Evolutionary conservation across 768 basidiomycete species (phyloP).

Genomic region (Glaciozyma antarctica): DNA sequence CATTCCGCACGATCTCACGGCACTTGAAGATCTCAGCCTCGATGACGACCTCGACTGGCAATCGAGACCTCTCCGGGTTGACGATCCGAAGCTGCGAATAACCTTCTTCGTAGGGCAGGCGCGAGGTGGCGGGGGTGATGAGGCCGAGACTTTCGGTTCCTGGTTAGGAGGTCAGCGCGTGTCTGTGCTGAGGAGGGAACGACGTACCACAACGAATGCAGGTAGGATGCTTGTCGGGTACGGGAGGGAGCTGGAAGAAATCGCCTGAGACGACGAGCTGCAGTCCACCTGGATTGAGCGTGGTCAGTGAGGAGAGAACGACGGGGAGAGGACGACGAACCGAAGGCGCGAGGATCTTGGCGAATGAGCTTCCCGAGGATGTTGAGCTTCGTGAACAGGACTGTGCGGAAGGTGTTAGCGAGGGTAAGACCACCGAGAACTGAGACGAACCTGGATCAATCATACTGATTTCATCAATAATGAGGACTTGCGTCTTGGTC

Average conservation of each 20-base stretch:
- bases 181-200: background rate
- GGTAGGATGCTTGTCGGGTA: conserved; percentile 28
- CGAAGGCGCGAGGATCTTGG: conserved; percentile 36
- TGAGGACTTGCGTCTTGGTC: conserved; percentile 33
- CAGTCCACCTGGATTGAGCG: conserved; percentile 1
- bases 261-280: conserved; percentile 41
- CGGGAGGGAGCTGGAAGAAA: conserved; percentile 44
- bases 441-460: conserved; percentile 28
- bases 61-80: background rate
- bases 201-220: conserved; percentile 22
- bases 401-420: background rate
- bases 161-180: background rate
- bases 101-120: conserved; percentile 15
- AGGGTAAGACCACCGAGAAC: no score
- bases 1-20: background rate
- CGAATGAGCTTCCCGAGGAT: conserved; percentile 37
- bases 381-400: conserved; percentile 40
- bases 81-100: background rate
- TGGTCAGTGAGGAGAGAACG: background rate
- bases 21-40: conserved; percentile 3
- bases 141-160: conserved; percentile 1
- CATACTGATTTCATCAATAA: conserved; percentile 40
- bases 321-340: conserved; percentile 7
- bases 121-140: conserved; percentile 8
- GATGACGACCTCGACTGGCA: background rate